phyloP scores from a whole-genome alignment of 202 grass and related monocot species.

The Panicum hallii region DNA sequence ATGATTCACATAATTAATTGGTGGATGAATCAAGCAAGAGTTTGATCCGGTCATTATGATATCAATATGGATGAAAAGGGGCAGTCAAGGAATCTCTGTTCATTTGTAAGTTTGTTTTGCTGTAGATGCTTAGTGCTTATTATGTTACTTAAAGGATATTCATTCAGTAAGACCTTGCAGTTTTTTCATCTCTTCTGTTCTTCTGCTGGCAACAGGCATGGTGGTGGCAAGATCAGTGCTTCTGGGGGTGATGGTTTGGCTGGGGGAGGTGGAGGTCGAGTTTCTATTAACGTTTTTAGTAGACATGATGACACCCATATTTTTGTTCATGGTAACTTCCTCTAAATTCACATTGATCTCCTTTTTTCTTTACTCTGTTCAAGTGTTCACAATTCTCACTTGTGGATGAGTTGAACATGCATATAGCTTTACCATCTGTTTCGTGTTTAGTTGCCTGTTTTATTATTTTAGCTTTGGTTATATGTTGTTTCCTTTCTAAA shows the following conservation, averaged over 20 bases:
- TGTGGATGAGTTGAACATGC: not conserved
- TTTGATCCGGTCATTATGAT: conserved; percentile 13
- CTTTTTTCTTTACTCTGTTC: not conserved
- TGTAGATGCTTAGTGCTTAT: conserved; percentile 32
- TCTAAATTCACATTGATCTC: conserved; percentile 20
- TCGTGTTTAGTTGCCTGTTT: conserved; percentile 10
- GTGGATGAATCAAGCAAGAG: conserved; percentile 11
- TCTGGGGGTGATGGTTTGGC: conserved; percentile 93
- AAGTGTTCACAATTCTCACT: not conserved
- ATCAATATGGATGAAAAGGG: conserved; percentile 13
- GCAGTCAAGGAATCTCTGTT: not conserved
- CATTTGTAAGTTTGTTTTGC: conserved; percentile 21
- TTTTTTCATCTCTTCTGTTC: conserved; percentile 56
- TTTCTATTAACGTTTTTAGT: conserved; percentile 94
- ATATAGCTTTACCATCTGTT: conserved; percentile 16
- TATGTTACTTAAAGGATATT: conserved; percentile 24
- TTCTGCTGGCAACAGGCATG: conserved; percentile 70
- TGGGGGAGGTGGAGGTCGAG: conserved; percentile 92
- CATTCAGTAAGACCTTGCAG: conserved; percentile 24
- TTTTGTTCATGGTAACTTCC: conserved; percentile 82
- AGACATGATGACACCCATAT: conserved; percentile 85
- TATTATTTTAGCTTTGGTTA: conserved; percentile 5
- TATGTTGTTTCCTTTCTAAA: conserved; percentile 34
- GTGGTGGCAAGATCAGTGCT: conserved; percentile 92
- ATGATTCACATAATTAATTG: conserved; percentile 1